These are phyloP conservation scores for Lactifluus piperatus DNA, from an alignment of 768 basidiomycete species.

Conservation along the genomic window DNA sequence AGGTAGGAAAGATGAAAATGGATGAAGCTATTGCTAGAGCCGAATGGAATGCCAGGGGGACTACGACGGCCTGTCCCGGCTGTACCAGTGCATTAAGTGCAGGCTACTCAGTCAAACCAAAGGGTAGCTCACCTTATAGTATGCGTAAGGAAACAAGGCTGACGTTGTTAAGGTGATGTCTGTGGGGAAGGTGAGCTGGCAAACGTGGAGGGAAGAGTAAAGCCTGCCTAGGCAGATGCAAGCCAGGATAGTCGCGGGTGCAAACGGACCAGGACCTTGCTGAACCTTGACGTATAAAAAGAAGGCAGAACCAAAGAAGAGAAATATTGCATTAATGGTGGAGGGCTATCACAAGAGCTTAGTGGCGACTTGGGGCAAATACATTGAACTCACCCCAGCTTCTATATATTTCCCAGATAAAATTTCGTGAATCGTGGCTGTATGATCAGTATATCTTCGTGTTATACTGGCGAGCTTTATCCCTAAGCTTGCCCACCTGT, in stretches of 20 bases:
- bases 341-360: conserved; percentile 37
- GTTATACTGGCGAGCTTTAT: conserved; percentile 53
- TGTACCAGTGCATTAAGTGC: conserved; percentile 22
- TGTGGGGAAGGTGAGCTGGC: conserved; percentile 21
- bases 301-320: conserved; percentile 50
- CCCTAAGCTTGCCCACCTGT: conserved; percentile 59
- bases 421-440: conserved; percentile 32
- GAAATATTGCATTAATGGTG: conserved; percentile 50
- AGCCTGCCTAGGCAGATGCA: conserved; percentile 50
- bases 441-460: conserved; percentile 35
- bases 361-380: conserved; percentile 23
- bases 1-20: conserved; percentile 51
- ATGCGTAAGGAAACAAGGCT: conserved; percentile 55
- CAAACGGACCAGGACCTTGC: conserved; percentile 55
- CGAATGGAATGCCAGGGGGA: conserved; percentile 54
- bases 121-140: conserved; percentile 37
- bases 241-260: conserved; percentile 45
- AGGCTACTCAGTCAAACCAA: background rate
- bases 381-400: conserved; percentile 26
- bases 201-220: background rate
- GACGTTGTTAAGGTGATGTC: conserved; percentile 54
- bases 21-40: conserved; percentile 45
- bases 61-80: conserved; percentile 42
- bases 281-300: conserved; percentile 54
- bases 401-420: conserved; percentile 52